Percentiles rank a stretch among this genome's conserved stretches.
phyloP scores from a whole-genome alignment of 176 grass and related monocot species.

The Thinopyrum elongatum region DNA sequence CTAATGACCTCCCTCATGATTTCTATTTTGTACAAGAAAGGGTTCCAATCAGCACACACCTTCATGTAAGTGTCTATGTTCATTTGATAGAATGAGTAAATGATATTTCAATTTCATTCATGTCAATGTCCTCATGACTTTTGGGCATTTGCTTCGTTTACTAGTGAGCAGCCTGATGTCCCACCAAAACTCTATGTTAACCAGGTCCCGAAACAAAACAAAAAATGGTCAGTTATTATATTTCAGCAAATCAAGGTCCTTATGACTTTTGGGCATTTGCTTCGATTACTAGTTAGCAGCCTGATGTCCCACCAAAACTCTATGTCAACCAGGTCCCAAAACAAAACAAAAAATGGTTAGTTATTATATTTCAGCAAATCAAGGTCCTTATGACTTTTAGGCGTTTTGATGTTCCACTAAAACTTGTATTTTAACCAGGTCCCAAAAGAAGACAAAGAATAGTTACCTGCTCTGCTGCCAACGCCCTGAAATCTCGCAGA shows the following conservation, averaged over 20 bases:
- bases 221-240: not conserved
- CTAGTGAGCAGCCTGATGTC: no score
- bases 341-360: no score
- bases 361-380: not conserved
- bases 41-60: constrained; percentile 13
- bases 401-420: not conserved
- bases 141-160: no score
- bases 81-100: not conserved
- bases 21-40: constrained; percentile 15
- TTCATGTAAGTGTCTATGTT: constrained; percentile 83
- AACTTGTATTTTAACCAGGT: no score
- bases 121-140: no score
- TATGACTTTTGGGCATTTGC: not conserved
- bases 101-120: no score
- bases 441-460: no score
- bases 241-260: not conserved
- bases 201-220: no score
- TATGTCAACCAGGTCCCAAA: no score
- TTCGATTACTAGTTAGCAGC: no score
- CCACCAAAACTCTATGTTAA: no score
- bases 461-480: constrained; percentile 20
- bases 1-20: constrained; percentile 69
- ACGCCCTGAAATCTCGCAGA: constrained; percentile 64
- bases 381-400: not conserved
- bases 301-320: no score